These are phyloP conservation scores for Picochlorum sp. DNA, from an alignment of 139 green algal species.

Conservation along the genomic window DNA sequence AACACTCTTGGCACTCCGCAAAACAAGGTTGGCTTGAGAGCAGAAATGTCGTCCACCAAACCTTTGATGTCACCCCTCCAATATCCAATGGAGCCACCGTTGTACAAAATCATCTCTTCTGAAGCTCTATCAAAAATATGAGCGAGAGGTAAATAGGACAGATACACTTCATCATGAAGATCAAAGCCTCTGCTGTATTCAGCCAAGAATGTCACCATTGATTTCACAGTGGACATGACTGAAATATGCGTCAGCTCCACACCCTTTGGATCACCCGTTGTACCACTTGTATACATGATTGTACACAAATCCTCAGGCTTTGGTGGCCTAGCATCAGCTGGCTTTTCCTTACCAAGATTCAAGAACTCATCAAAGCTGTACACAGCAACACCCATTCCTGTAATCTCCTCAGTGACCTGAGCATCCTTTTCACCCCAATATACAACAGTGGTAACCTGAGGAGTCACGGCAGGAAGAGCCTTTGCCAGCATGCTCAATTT, in stretches of 20 bases:
- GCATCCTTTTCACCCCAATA: conserved; percentile 59
- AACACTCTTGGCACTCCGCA: conserved; percentile 91
- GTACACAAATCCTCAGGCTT: conserved; percentile 75
- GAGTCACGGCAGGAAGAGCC: conserved; percentile 43
- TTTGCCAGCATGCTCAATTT: conserved; percentile 58
- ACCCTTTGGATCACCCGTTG: conserved; percentile 76
- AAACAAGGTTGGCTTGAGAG: conserved; percentile 83
- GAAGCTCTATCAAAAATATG: conserved; percentile 83
- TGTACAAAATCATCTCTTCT: conserved; percentile 71
- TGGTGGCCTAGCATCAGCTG: conserved; percentile 30
- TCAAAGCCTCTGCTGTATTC: background rate
- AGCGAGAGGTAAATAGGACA: conserved; percentile 78
- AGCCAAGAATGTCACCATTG: conserved; percentile 40
- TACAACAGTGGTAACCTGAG: conserved; percentile 57
- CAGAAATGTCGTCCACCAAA: conserved; percentile 52
- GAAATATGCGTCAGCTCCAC: conserved; percentile 69
- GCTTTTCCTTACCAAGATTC: conserved; percentile 38
- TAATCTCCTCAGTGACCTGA: conserved; percentile 11
- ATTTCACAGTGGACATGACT: conserved; percentile 49
- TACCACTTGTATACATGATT: conserved; percentile 93
- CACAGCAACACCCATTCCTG: conserved; percentile 31
- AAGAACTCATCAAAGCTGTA: conserved; percentile 55
- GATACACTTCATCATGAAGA: conserved; percentile 36
- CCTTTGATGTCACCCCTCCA: conserved; percentile 66
- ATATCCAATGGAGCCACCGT: conserved; percentile 72